Base-by-base conservation (phyloP, 1,139 yeast species). In the Protomyces arabidopsidicola region DNA sequence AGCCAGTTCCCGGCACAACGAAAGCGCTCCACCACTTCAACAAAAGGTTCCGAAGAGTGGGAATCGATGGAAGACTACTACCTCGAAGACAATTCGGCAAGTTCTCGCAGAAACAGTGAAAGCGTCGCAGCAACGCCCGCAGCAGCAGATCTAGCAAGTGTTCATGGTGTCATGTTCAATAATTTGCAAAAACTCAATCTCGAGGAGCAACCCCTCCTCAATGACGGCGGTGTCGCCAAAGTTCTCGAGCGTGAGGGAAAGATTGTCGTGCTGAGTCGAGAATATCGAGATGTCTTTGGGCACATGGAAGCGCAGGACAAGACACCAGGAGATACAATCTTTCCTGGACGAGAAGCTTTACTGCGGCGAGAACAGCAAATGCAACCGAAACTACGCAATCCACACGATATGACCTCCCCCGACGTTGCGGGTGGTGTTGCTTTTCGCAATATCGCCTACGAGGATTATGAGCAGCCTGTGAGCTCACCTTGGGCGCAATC, bases 401-500 rank as follows among this genome's bases (percentile, higher is more conserved):
- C 68, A 1, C 65, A 65, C 27, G 66, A 65, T 3, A 67, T 61
- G 5, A 24, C 27, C 24, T 10, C 39, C 10, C 27, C 45, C 31
- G 53, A 42, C 3, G 27, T 52, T 20, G 42, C 31, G 18, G 18
- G 55, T n/a, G 22, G 38, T 34, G 53, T n/a, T 10, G 48, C 9
- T 6, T 38, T 14, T 4, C 42, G 20, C 59, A 53, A 35, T 2
- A 16, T 56, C 48, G 67, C 68, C 4, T 67, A 67, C 38, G 70
- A 67, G 48, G 76, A 74, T 58, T 69, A 70, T 42, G 76, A 74
- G 65, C 76, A 74, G 63, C 71, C 70, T 2, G 54, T 69, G 2
- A 66, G 67, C 20, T 72, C 75, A 2, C 74, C 76, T 1, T 73
- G 76, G 76, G 67, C 73, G 6, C 64, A 68, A 38, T 73, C 76